Evolutionary conservation across 495 filamentous ascomycete species (phyloP).

Genomic region (Penicillium egyptiacum): DNA sequence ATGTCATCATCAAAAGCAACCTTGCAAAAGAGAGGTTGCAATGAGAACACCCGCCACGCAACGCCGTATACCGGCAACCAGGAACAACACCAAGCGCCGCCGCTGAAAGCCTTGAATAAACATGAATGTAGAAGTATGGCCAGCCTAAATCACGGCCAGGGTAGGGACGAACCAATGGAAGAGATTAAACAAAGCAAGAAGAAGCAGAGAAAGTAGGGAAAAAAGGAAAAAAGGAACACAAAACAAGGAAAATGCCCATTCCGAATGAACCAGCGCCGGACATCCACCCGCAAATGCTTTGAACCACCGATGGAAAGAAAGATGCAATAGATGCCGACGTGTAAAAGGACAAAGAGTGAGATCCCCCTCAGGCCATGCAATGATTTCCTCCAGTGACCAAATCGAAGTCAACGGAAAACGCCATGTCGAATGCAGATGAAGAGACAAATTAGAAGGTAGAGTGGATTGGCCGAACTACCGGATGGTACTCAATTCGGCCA

Average conservation of each 20-base stretch:
- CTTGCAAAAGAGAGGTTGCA: conserved; percentile 10
- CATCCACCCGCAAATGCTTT: conserved; percentile 27
- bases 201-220: conserved; percentile 1
- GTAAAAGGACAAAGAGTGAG: conserved; percentile 20
- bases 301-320: conserved; percentile 20
- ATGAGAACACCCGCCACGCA: conserved; percentile 17
- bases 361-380: conserved; percentile 31
- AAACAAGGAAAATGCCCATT: conserved; percentile 11
- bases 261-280: conserved; percentile 24
- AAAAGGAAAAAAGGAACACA: conserved; percentile 17
- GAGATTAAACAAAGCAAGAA: background rate
- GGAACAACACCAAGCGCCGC: conserved; percentile 42
- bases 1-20: conserved; percentile 24
- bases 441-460: conserved; percentile 20
- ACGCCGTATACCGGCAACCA: conserved; percentile 28
- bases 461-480: conserved; percentile 42
- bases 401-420: conserved; percentile 36
- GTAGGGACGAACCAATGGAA: background rate
- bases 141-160: background rate
- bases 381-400: conserved; percentile 19
- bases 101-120: conserved; percentile 31
- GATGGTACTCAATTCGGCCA: conserved; percentile 71
- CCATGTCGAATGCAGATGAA: conserved; percentile 42
- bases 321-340: conserved; percentile 41
- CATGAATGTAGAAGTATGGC: conserved; percentile 6